Evolutionary conservation across 2,329 filamentous ascomycete species (phyloP), one percentile per base, ranked within the genome.

Genomic region (Colletotrichum falcatum): DNA sequence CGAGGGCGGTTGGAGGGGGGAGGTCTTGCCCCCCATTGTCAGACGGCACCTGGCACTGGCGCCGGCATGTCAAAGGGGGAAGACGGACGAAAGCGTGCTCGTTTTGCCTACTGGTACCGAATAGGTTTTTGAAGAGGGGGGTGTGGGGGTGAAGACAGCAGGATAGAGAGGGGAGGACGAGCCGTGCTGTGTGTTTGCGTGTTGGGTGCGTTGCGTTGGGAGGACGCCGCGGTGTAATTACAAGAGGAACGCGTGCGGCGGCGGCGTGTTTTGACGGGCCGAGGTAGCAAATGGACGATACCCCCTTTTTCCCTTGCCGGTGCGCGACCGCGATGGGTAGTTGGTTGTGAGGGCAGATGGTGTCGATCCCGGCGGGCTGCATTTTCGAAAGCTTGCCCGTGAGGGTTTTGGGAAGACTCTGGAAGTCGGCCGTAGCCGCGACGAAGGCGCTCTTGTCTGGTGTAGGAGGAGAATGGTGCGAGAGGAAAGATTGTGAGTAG

Each of bases 261-360:
- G 51, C 6, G 51, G 30, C 46, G 23, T 61, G 68, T 51, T 51
- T 62, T 72, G 59, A 56, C 37, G 62, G 44, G 58, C 59, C 63
- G 64, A 72, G 68, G 55, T 68, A 72, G 65, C 71, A 73, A 73
- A 73, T 73, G 68, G 71, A 73, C 71, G 71, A 73, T 73, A 73
- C 71, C 71, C 70, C 68, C 67, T 64, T 71, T 73, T 71, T 62
- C 48, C 62, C 49, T 71, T 48, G 18, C 64, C 35, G 42, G 30
- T 42, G 49, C 46, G 42, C 61, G 14, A 28, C 39, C 4, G 49
- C 48, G n/a, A n/a, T n/a, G n/a, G n/a, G n/a, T n/a, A n/a, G n/a
- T n/a, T n/a, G n/a, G n/a, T n/a, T n/a, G n/a, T n/a, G n/a, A n/a
- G n/a, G n/a, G n/a, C n/a, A n/a, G n/a, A n/a, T n/a, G n/a, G n/a